Base-by-base conservation (phyloP, 208 protist species). In the Leishmania martiniquensis region DNA sequence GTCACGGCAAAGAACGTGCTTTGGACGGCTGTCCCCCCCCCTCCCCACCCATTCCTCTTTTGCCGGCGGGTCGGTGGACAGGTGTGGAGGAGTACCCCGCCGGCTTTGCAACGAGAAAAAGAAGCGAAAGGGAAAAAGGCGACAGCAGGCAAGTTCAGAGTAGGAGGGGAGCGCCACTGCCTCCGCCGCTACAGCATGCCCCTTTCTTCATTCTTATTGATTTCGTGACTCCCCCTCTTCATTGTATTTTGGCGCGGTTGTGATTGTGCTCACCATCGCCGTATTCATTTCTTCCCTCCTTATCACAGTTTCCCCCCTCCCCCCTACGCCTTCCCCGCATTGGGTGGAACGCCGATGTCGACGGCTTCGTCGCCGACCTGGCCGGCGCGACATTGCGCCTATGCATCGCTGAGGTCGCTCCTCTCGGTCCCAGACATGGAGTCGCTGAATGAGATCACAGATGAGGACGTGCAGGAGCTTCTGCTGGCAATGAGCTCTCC, bases 381-480 rank as follows among this genome's bases (percentile, higher is more conserved):
- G 63, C 57, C 49, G 10, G n/a, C 7, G 45, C 47, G 67, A 47
- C 51, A 63, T 49, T 32, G 74, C 68, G 60, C 49, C 39, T 74
- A 76, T 42, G 54, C 25, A 13, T 34, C 66, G n/a, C 59, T 42
- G 22, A 42, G 73, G 42, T 76, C 75, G 25, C 49, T 84, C 9
- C 69, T 80, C 69, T 84, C 80, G 34, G 60, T 80, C 54, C 81
- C 81, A 17, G 81, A 85, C 72, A 57, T 85, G 52, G 81, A 85
- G 59, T 77, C 78, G 62, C 71, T 87, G 62, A 63, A 76, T 44
- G 83, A 87, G 52, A 78, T 87, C 70, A 78, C 74, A 9, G 83
- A 87, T 47, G 34, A 34, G 37, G 83, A 87, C 62, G 83, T 81
- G 75, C 77, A 83, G 69, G 77, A 77, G 52, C 71, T 87, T 20